phyloP scores from a whole-genome alignment of 2,329 filamentous ascomycete species.

The Leptodontidium sp. region DNA sequence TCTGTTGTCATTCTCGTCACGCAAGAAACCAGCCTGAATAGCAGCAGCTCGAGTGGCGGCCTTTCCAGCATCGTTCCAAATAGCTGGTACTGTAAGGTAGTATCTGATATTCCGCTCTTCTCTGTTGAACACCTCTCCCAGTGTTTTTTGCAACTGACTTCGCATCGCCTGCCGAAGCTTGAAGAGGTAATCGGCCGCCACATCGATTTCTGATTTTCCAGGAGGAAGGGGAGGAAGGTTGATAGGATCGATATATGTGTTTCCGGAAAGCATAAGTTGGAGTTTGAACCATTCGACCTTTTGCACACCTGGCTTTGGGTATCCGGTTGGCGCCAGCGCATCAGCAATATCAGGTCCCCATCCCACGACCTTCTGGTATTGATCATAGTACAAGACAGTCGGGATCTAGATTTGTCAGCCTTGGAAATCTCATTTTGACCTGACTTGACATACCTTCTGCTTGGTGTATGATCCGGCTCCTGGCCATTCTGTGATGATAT shows the following conservation, averaged over 20 bases:
- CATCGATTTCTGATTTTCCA: conserved; percentile 98
- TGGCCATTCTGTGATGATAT: conserved; percentile 99
- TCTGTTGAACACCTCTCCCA: conserved; percentile 96
- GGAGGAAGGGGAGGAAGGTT: conserved; percentile 96
- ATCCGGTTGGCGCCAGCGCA: conserved; percentile 93
- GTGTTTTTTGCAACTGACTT: conserved; percentile 91
- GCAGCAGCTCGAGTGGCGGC: conserved; percentile 94
- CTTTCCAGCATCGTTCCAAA: conserved; percentile 99
- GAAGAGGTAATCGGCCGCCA: conserved; percentile 98
- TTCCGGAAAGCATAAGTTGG: conserved; percentile 97
- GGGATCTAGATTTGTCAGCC: conserved; percentile 73
- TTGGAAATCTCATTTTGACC: neutral
- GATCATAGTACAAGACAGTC: conserved; percentile 99
- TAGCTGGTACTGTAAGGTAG: conserved; percentile 97
- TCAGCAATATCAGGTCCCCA: conserved; percentile 99
- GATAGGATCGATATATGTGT: conserved; percentile 99
- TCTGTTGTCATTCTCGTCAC: conserved; percentile 97
- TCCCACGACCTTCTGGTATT: conserved; percentile 99
- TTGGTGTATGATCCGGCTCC: conserved; percentile 97
- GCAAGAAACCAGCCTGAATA: conserved; percentile 94
- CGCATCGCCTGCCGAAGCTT: conserved; percentile 98
- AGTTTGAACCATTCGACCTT: conserved; percentile 99
- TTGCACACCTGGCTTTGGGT: conserved; percentile 96
- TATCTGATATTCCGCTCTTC: conserved; percentile 98
- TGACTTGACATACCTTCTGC: conserved; percentile 76